Percentiles rank a stretch among this genome's conserved stretches.
phyloP scores from a whole-genome alignment of 2,329 filamentous ascomycete species.

The Fusarium brachygibbosum region DNA sequence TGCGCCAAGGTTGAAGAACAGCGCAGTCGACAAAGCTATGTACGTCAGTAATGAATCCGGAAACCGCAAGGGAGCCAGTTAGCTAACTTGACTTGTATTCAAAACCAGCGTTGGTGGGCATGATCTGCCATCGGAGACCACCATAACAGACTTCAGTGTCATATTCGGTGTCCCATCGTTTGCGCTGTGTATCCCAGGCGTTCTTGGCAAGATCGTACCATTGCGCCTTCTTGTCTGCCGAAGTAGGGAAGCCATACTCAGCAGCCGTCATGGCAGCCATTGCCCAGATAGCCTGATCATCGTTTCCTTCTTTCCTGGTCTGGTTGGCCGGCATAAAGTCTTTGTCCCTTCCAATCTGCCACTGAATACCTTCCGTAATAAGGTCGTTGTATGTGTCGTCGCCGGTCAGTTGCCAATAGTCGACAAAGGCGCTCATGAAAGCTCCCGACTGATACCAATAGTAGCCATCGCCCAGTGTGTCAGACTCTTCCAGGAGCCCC shows the following conservation, averaged over 20 bases:
- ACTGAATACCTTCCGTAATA: slow-evolving; percentile 67
- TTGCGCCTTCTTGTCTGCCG: slow-evolving; percentile 62
- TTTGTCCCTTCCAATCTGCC: slow-evolving; percentile 66
- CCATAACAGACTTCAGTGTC: slow-evolving; percentile 55
- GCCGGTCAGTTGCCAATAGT: slow-evolving; percentile 78
- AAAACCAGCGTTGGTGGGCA: slow-evolving; percentile 78
- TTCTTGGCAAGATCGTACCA: slow-evolving; percentile 75
- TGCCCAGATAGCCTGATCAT: slow-evolving; percentile 80
- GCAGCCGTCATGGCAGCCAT: slow-evolving; percentile 75
- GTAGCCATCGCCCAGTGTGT: slow-evolving; percentile 60
- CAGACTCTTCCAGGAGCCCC: slow-evolving; percentile 60
- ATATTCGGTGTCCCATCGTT: slow-evolving; percentile 69
- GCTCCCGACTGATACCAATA: slow-evolving; percentile 82
- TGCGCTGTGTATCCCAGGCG: slow-evolving; percentile 55
- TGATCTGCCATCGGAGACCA: slow-evolving; percentile 83
- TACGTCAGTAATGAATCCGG: neutral
- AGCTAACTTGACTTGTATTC: slow-evolving; percentile 75
- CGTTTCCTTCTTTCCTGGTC: slow-evolving; percentile 69
- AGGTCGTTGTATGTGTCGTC: slow-evolving; percentile 73
- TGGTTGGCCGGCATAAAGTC: slow-evolving; percentile 73
- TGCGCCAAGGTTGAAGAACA: slow-evolving; percentile 74
- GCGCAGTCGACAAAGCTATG: slow-evolving; percentile 68
- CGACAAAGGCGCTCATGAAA: slow-evolving; percentile 75
- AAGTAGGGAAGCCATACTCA: slow-evolving; percentile 73
- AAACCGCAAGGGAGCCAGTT: rapidly evolving